phyloP scores from a whole-genome alignment of 83 land plant genomes.

The Thuja plicata region DNA sequence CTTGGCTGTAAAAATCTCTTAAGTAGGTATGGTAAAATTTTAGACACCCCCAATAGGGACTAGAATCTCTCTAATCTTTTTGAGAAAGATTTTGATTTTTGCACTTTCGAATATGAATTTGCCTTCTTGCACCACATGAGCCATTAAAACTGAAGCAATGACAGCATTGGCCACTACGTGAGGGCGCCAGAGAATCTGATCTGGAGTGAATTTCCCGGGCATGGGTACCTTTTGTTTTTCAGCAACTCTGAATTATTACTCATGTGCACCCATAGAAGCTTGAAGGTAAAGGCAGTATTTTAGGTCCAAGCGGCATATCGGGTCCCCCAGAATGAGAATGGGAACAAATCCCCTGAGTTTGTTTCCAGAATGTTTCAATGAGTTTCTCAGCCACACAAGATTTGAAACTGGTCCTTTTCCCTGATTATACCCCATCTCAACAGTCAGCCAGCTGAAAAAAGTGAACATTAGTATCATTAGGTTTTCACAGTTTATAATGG shows the following conservation, averaged over 20 bases:
- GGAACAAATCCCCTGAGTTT: neutral
- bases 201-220: neutral
- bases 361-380: neutral
- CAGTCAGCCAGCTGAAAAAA: neutral
- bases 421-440: neutral
- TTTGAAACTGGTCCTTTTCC: neutral
- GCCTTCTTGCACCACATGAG: neutral
- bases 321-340: neutral
- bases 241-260: neutral
- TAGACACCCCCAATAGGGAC: neutral
- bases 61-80: neutral
- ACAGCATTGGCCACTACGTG: neutral
- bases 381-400: neutral
- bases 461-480: too few relatives aligned
- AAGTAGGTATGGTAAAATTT: neutral
- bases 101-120: neutral
- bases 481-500: too few relatives aligned
- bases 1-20: too few relatives aligned
- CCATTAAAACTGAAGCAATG: neutral
- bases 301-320: neutral
- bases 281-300: neutral
- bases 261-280: neutral
- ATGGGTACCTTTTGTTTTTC: neutral
- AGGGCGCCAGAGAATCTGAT: neutral
- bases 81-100: neutral